Evolutionary conservation across 1,284 basidiomycete species (phyloP), one percentile per base, ranked within the genome.

Genomic region (Sporisorium scitamineum): DNA sequence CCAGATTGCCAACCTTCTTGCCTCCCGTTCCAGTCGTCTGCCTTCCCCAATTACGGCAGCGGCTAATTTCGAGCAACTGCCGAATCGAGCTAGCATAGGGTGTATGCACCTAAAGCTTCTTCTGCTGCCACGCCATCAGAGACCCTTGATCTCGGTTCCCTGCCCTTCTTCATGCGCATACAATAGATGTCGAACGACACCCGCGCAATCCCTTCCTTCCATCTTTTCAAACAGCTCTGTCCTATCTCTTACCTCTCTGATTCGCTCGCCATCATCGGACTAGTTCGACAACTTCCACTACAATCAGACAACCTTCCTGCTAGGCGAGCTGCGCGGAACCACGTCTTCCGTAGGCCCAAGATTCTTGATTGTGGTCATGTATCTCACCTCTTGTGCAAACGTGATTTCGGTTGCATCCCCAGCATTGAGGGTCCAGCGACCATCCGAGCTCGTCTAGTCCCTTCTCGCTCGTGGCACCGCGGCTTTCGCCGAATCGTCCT

Each of bases 241-340:
- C 34, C 34, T 37, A 50, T 50, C 48, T 50, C 47, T 32, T 20
- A 10, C 18, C 29, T 14, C 29, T n/a, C 48, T 50, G 18, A 31
- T 50, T 50, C 29, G 48, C 48, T 50, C 29, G 48, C 20, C 48
- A 50, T 18, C 27, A 31, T 31, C 48, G 27, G 26, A 31, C 48
- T 48, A 29, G 47, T 9, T 29, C 37, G 37, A n/a, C 18, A 39
- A 1, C 14, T 18, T 16, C 24, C 10, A 48, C 47, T 0, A 39
- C 37, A 42, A 42, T 20, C 39, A 20, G 1, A 16, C n/a, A 29
- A 45, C 45, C 11, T 32, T 14, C 16, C 50, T 14, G 8, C 5
- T 50, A 58, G 48, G 56, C 56, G 45, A 58, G 34, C 18, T 44
- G 41, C 18, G 34, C 45, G 48, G 56, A 48, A 20, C 37, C 34